Percentiles rank a stretch among this genome's conserved stretches.
These are phyloP conservation scores for Naematelia encephala DNA, from an alignment of 768 basidiomycete genomes.

Conservation along the genomic window DNA sequence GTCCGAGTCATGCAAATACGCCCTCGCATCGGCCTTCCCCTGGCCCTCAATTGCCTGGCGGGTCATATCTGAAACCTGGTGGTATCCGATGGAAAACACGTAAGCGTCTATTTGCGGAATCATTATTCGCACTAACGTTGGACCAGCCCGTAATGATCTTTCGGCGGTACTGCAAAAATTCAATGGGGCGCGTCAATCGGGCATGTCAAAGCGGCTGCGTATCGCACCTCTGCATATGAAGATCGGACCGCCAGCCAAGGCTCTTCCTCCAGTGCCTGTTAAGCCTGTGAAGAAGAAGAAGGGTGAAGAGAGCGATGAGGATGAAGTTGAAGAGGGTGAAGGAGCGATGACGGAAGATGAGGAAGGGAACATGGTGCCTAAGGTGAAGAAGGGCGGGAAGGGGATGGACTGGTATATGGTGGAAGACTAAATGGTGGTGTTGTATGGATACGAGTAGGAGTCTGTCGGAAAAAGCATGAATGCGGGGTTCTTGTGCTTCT, in stretches of 20 bases:
- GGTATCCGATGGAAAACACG: slow-evolving; percentile 42
- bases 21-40: slow-evolving; percentile 25
- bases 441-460: too few species aligned
- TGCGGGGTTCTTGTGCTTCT: too few species aligned
- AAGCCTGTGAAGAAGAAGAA: slow-evolving; percentile 42
- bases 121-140: too few species aligned
- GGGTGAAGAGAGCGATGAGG: slow-evolving; percentile 33
- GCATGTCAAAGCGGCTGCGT: slow-evolving; percentile 32
- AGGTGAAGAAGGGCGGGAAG: slow-evolving; percentile 22
- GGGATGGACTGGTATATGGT: slow-evolving; percentile 27
- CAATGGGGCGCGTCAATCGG: slow-evolving; percentile 25
- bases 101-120: too few species aligned
- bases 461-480: too few species aligned
- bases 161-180: slow-evolving; percentile 34
- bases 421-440: too few species aligned
- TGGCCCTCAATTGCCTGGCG: slow-evolving; percentile 24
- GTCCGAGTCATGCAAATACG: slow-evolving; percentile 5
- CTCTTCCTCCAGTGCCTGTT: slow-evolving; percentile 37
- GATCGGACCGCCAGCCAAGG: slow-evolving; percentile 41
- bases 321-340: slow-evolving; percentile 32
- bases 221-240: slow-evolving; percentile 40
- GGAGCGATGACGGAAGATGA: slow-evolving; percentile 23
- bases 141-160: slow-evolving; percentile 35
- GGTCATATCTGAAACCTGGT: slow-evolving; percentile 17
- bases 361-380: slow-evolving; percentile 1